phyloP scores from a whole-genome alignment of 768 basidiomycete genomes.

The Mycena pura region DNA sequence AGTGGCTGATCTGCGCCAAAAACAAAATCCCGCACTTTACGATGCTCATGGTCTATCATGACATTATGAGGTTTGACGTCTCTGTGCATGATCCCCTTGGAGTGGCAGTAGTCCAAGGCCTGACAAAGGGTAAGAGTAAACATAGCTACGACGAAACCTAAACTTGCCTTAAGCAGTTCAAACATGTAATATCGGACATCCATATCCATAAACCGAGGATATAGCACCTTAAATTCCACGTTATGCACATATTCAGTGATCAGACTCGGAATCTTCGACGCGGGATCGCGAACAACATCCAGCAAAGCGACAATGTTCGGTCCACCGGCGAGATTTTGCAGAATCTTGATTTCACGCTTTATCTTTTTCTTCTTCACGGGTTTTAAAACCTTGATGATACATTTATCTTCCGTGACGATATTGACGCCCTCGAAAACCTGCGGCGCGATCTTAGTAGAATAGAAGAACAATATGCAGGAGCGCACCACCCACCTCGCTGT shows the following conservation, averaged over 20 bases:
- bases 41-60: conserved; percentile 98
- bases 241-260: conserved; percentile 99
- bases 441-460: conserved; percentile 7
- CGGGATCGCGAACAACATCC: conserved; percentile 95
- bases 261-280: conserved; percentile 95
- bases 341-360: conserved; percentile 97
- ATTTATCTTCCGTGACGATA: conserved; percentile 89
- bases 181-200: conserved; percentile 98
- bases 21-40: conserved; percentile 66
- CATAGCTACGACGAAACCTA: neutral
- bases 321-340: conserved; percentile 95
- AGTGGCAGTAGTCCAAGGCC: conserved; percentile 98
- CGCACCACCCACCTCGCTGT: conserved; percentile 75
- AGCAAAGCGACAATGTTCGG: conserved; percentile 93
- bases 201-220: conserved; percentile 93
- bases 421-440: conserved; percentile 95
- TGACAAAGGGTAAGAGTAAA: conserved; percentile 38
- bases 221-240: conserved; percentile 95
- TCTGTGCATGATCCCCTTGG: conserved; percentile 98
- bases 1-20: conserved; percentile 2
- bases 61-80: conserved; percentile 99
- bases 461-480: conserved; percentile 17
- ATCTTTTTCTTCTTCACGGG: conserved; percentile 99
- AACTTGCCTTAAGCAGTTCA: conserved; percentile 86
- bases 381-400: conserved; percentile 98